Percentiles rank a stretch among this genome's conserved stretches.
phyloP scores from a whole-genome alignment of 2,329 filamentous ascomycete genomes.

The Didymella segeticola region DNA sequence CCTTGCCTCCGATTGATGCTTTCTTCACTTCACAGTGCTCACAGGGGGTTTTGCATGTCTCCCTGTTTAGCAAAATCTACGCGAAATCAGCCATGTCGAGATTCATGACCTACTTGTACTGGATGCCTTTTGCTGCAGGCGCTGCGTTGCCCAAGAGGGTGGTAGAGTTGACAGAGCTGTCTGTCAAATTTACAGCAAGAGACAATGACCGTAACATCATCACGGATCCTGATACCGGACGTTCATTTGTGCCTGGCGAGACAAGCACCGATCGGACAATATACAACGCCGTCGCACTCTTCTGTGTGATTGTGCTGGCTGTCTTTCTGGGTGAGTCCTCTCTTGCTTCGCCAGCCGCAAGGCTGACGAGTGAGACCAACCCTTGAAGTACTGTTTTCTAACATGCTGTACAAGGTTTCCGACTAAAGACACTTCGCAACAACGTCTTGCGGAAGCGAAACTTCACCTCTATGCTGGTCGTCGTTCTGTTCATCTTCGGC shows the following conservation, averaged over 20 bases:
- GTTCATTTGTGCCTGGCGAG: constrained; percentile 15
- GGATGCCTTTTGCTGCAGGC: not conserved
- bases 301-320: constrained; percentile 15
- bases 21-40: not conserved
- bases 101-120: constrained; percentile 2
- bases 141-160: not conserved
- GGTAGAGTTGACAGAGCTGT: not conserved
- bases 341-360: not conserved
- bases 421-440: constrained; percentile 19
- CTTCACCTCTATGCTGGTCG: constrained; percentile 26
- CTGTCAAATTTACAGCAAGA: not conserved
- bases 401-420: constrained; percentile 12
- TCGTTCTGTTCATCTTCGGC: constrained; percentile 19
- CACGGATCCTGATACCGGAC: constrained; percentile 19
- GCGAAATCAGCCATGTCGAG: not conserved
- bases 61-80: not conserved
- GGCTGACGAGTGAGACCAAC: not conserved
- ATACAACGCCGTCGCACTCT: constrained; percentile 19
- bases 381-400: not conserved
- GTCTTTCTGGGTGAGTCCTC: constrained; percentile 15
- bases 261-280: constrained; percentile 19
- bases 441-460: constrained; percentile 22
- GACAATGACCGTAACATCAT: constrained; percentile 14
- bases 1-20: not conserved
- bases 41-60: not conserved